A percentile compares a stretch with the other conserved stretches of the same genome.
These are phyloP conservation scores for Asterophora parasitica DNA, from an alignment of 768 basidiomycete genomes.

Conservation along the genomic window DNA sequence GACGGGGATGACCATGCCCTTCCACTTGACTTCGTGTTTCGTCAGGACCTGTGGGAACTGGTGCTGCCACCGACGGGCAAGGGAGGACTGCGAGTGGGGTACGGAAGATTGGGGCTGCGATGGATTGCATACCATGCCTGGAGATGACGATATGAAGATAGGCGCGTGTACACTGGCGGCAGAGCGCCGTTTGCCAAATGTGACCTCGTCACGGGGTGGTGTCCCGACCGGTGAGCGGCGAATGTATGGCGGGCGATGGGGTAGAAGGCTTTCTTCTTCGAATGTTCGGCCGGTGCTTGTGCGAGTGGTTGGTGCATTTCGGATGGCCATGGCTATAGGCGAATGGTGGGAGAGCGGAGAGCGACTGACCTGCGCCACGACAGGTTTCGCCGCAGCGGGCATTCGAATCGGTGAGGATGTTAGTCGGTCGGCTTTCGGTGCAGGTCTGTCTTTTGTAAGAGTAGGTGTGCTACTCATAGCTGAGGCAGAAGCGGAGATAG, in stretches of 20 bases:
- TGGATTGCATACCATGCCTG: constrained; percentile 53
- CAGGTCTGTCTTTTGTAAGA: constrained; percentile 11
- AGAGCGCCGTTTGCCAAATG: constrained; percentile 52
- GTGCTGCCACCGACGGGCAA: constrained; percentile 91
- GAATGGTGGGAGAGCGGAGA: constrained; percentile 31
- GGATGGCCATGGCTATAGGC: constrained; percentile 42
- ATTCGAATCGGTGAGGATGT: constrained; percentile 30
- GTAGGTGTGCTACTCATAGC: constrained; percentile 22
- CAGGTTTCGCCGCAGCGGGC: constrained; percentile 28
- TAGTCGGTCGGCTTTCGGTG: constrained; percentile 6
- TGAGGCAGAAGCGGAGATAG: constrained; percentile 47
- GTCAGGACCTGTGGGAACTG: constrained; percentile 67
- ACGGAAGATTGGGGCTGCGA: constrained; percentile 55
- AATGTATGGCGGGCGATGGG: constrained; percentile 42
- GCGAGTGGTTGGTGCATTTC: constrained; percentile 29
- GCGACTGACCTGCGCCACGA: constrained; percentile 28
- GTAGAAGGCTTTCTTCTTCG: constrained; percentile 51
- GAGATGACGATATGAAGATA: constrained; percentile 46
- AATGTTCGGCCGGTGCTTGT: constrained; percentile 46
- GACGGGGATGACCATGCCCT: constrained; percentile 74
- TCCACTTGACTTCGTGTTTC: constrained; percentile 92
- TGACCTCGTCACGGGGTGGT: constrained; percentile 66
- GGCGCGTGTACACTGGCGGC: constrained; percentile 32
- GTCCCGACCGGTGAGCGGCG: constrained; percentile 64
- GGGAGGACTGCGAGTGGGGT: constrained; percentile 59